Evolutionary conservation across 345 rosid species (phyloP).

Genomic region (Citrus trifoliata): DNA sequence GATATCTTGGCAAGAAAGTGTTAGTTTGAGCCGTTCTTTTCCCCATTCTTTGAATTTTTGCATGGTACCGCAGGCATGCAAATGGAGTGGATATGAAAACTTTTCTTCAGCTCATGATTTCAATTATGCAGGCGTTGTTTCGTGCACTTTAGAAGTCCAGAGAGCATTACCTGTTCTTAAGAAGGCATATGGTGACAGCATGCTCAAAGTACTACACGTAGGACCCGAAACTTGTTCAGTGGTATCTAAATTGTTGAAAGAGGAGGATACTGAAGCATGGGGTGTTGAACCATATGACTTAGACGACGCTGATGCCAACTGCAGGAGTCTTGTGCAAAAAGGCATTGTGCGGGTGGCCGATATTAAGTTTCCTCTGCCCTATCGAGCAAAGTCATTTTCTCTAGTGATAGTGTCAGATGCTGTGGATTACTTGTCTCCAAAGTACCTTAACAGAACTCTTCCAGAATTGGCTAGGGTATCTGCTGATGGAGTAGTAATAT

Average conservation of each 20-base stretch:
- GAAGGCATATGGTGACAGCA: constrained; percentile 67
- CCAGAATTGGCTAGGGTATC: constrained; percentile 68
- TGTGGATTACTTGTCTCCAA: constrained; percentile 69
- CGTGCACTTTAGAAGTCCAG: constrained; percentile 60
- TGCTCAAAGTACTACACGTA: constrained; percentile 59
- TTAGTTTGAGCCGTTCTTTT: neutral
- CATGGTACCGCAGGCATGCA: neutral
- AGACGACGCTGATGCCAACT: constrained; percentile 52
- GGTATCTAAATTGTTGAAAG: constrained; percentile 57
- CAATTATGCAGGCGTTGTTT: constrained; percentile 39
- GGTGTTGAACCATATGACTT: constrained; percentile 76
- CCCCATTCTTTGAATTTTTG: neutral
- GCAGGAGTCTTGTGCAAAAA: constrained; percentile 51
- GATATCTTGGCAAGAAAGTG: neutral
- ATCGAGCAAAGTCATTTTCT: constrained; percentile 62
- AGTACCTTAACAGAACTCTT: constrained; percentile 61
- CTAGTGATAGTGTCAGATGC: constrained; percentile 68
- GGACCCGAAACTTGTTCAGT: constrained; percentile 72
- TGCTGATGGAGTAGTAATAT: constrained; percentile 48
- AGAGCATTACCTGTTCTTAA: constrained; percentile 50
- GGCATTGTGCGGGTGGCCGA: constrained; percentile 61
- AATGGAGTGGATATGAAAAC: neutral
- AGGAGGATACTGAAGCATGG: constrained; percentile 56
- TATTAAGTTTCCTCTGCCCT: constrained; percentile 63
- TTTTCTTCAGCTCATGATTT: constrained; percentile 2